A percentile compares a stretch with the other conserved stretches of the same genome.
Conservation (phyloP, 1,284 basidiomycete genomes). For the Apiotrichum sp. region DNA sequence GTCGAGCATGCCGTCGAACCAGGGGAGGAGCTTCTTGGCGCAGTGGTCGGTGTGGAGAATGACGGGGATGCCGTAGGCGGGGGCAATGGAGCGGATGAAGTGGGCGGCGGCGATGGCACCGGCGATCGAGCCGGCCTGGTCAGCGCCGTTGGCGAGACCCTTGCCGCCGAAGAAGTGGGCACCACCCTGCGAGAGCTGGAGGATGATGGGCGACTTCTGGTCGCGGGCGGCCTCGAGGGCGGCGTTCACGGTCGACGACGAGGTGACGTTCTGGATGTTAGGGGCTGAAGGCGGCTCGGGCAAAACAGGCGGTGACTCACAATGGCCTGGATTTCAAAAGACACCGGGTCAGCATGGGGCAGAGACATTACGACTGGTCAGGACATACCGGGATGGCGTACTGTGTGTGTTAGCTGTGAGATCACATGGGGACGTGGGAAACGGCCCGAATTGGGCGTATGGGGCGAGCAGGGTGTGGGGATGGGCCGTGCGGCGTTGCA, state of each 20-base stretch:
- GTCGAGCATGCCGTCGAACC: constrained; percentile 98
- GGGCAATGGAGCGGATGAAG: constrained; percentile 84
- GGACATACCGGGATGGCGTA: constrained; percentile 75
- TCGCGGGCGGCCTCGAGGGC: constrained; percentile 83
- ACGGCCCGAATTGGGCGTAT: neutral
- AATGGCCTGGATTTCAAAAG: constrained; percentile 52
- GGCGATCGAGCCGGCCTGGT: constrained; percentile 91
- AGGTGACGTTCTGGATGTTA: constrained; percentile 63
- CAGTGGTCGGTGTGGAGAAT: constrained; percentile 99
- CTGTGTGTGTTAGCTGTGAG: constrained; percentile 45
- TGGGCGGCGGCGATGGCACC: constrained; percentile 90
- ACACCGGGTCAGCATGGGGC: no score
- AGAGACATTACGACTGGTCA: no score
- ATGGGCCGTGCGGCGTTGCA: no score
- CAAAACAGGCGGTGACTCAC: constrained; percentile 50
- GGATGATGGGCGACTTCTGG: constrained; percentile 94
- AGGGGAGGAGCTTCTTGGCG: constrained; percentile 94
- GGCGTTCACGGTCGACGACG: constrained; percentile 79
- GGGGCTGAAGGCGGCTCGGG: neutral
- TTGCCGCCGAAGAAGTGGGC: constrained; percentile 96
- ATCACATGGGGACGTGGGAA: neutral
- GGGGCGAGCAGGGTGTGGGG: no score
- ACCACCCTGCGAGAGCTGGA: constrained; percentile 97
- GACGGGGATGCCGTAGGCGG: constrained; percentile 88
- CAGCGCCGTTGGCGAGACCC: constrained; percentile 71